Conservation (phyloP, 805 yeast genomes). For the Nakazawaea wickerhamii region DNA sequence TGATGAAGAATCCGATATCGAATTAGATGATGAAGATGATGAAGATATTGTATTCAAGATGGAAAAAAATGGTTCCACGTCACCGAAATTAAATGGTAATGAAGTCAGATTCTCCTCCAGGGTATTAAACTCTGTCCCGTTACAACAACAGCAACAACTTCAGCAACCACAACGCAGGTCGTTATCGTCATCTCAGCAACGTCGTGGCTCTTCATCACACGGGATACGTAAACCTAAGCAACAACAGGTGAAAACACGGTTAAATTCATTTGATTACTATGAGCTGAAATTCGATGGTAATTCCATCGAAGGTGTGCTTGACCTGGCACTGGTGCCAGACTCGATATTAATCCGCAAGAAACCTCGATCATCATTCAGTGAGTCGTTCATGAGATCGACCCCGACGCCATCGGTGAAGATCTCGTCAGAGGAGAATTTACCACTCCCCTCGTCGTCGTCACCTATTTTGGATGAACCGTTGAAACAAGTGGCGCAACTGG, state of each 20-base stretch:
- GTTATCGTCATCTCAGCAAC: conserved; percentile 6
- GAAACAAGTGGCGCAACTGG: conserved; percentile 34
- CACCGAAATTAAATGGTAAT: conserved; percentile 5
- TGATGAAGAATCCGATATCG: conserved; percentile 32
- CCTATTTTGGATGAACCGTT: conserved; percentile 8
- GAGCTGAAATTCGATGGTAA: conserved; percentile 26
- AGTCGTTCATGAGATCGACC: conserved; percentile 33
- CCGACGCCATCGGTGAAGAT: conserved; percentile 12
- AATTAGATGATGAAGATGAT: conserved; percentile 34
- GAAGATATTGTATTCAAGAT: conserved; percentile 25
- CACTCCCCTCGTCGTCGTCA: conserved; percentile 15
- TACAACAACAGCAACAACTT: conserved; percentile 5
- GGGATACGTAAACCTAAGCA: conserved; percentile 30
- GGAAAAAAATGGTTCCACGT: conserved; percentile 2
- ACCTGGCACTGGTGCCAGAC: conserved; percentile 23
- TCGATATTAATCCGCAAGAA: conserved; percentile 21
- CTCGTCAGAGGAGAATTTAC: conserved; percentile 9
- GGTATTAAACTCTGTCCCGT: conserved; percentile 9
- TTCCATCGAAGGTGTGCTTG: conserved; percentile 15
- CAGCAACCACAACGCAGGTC: conserved; percentile 1
- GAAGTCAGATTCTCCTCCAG: conserved; percentile 11
- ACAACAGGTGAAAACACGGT: conserved; percentile 28
- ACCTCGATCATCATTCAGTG: conserved; percentile 32
- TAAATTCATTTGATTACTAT: conserved; percentile 34
- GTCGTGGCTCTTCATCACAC: conserved; percentile 15